Evolutionary conservation across 1,139 yeast species (phyloP), one percentile per base, ranked within the genome.

Genomic region (Geotrichum bryndzae): DNA sequence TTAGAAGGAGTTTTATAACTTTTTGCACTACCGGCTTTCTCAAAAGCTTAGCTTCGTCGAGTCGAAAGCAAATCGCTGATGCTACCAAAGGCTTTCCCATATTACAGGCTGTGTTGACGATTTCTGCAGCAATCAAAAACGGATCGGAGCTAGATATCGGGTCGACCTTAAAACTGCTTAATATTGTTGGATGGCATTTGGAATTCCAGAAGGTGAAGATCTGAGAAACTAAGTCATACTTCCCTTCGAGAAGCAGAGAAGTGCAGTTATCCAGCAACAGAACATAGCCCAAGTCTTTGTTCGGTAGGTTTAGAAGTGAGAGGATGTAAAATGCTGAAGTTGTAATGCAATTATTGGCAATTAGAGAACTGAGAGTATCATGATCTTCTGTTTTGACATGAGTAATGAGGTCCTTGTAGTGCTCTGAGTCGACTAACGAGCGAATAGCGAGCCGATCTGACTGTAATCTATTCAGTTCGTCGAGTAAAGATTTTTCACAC

Each of bases 71-170:
- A 10, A 67, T 56, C 1, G 69, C 64, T 6, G 69, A 66, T 2
- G 67, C 67, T 18, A 67, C 59, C 13, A 68, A 59, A 2, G 70
- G 67, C 25, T 64, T 58, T n/a, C 61, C 63, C 33, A 51, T 53
- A 15, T 25, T 48, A 22, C 59, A 56, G 11, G 53, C 54, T 18
- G 53, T 45, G 15, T 22, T 29, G 2, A 59, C 35, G n/a, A 59
- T 31, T 18, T 33, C n/a, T 3, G 45, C 33, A 25, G 62, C 56
- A 15, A 54, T 41, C 13, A 33, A 29, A 2, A 22, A 13, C 3
- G 55, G 51, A 23, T 58, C 61, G 1, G 52, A 25, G 13, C 11
- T 18, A 13, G 29, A 18, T 7, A 27, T 13, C 11, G 29, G 15
- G 4, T n/a, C 15, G 15, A 23, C 27, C 13, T 38, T 18, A 27